Percentiles rank a stretch among this genome's conserved stretches.
These are phyloP conservation scores for Leucoagaricus sp. DNA, from an alignment of 1,284 basidiomycete species.

Conservation along the genomic window DNA sequence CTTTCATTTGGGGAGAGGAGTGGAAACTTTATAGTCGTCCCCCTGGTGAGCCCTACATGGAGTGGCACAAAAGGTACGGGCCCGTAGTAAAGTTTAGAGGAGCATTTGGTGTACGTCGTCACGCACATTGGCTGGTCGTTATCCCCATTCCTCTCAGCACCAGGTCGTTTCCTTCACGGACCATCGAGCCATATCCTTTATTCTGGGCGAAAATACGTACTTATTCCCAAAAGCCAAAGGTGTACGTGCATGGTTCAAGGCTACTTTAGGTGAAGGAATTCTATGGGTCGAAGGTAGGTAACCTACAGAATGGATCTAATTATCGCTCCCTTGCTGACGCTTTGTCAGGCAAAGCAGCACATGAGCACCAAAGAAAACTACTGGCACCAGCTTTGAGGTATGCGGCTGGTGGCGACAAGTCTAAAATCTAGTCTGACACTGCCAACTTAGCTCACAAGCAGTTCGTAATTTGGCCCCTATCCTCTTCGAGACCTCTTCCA, in stretches of 20 bases:
- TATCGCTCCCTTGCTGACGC: neutral
- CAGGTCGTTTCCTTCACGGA: slow-evolving; percentile 58
- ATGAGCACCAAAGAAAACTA: slow-evolving; percentile 51
- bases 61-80: slow-evolving; percentile 54
- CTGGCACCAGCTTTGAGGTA: slow-evolving; percentile 59
- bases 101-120: slow-evolving; percentile 48
- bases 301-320: too few relatives aligned
- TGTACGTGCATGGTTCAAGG: slow-evolving; percentile 60
- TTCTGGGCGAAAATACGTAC: slow-evolving; percentile 52
- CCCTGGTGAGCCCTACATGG: slow-evolving; percentile 49
- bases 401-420: slow-evolving; percentile 4
- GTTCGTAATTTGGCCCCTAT: slow-evolving; percentile 48
- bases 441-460: slow-evolving; percentile 44
- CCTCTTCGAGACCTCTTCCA: slow-evolving; percentile 51
- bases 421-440: slow-evolving; percentile 4
- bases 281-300: slow-evolving; percentile 58
- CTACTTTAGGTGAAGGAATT: slow-evolving; percentile 59
- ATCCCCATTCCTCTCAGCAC: slow-evolving; percentile 36
- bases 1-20: slow-evolving; percentile 60
- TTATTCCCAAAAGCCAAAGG: slow-evolving; percentile 58
- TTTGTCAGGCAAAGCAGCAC: slow-evolving; percentile 48
- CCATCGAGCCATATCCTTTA: slow-evolving; percentile 49
- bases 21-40: slow-evolving; percentile 48
- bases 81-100: slow-evolving; percentile 54
- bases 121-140: neutral